phyloP scores from a whole-genome alignment of 306 rosid species.

The Hylodesmum podocarpum region DNA sequence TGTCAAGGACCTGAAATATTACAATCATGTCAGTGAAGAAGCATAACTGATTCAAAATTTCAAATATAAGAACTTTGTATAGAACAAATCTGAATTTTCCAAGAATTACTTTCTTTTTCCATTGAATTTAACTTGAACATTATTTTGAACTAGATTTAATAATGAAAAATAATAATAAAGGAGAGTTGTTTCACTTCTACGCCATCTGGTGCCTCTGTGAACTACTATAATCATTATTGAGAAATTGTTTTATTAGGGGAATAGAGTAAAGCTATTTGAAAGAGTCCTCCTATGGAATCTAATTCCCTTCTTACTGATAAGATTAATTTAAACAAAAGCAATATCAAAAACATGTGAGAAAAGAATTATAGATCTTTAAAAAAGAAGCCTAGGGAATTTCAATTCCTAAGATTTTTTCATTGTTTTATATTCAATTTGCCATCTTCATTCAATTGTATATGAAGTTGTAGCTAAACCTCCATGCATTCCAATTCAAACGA shows the following conservation, averaged over 20 bases:
- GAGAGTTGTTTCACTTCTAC: no score
- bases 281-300: no score
- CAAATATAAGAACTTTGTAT: neutral
- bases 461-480: neutral
- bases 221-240: no score
- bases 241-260: no score
- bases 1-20: conserved; percentile 82
- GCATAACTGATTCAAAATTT: neutral
- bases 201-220: no score
- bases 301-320: neutral
- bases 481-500: neutral
- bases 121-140: neutral
- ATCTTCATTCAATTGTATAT: neutral
- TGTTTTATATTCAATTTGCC: neutral
- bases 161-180: neutral
- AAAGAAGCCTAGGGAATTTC: neutral
- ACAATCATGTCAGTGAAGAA: conserved; percentile 27
- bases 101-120: conserved; percentile 10
- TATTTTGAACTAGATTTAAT: neutral
- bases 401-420: neutral
- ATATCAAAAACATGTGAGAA: neutral
- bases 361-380: neutral
- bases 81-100: neutral
- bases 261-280: no score
- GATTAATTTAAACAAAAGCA: neutral